Conservation (phyloP, 345 rosid species). For the Pelargonium nanum region DNA sequence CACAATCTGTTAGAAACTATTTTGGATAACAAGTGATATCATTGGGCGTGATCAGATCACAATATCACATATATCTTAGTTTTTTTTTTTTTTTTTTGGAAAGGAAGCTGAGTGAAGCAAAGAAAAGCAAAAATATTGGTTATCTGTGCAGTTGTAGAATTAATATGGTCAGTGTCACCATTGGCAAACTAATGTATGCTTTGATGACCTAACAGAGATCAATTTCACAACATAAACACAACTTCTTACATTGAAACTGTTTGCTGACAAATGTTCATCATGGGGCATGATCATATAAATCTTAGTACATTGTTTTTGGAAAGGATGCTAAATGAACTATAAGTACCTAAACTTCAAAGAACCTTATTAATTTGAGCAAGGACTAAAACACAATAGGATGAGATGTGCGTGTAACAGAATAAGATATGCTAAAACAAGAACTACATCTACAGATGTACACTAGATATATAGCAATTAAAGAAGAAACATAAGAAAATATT, state of each 20-base stretch:
- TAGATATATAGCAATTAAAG: neutral
- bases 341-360: neutral
- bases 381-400: too few species aligned
- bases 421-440: neutral
- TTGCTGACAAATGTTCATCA: neutral
- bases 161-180: neutral
- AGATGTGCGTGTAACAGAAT: neutral
- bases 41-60: neutral
- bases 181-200: neutral
- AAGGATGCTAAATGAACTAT: neutral
- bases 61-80: neutral
- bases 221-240: neutral
- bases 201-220: neutral
- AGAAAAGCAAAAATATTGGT: neutral
- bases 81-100: too few species aligned
- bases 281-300: neutral
- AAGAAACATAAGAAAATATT: constrained; percentile 9
- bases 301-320: neutral
- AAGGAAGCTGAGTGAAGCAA: neutral
- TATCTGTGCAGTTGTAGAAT: neutral
- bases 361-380: neutral
- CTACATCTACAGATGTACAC: neutral
- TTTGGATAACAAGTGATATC: neutral
- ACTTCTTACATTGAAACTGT: neutral
- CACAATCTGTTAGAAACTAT: neutral